phyloP scores from a whole-genome alignment of 345 rosid genomes.

The Nephelium lappaceum region DNA sequence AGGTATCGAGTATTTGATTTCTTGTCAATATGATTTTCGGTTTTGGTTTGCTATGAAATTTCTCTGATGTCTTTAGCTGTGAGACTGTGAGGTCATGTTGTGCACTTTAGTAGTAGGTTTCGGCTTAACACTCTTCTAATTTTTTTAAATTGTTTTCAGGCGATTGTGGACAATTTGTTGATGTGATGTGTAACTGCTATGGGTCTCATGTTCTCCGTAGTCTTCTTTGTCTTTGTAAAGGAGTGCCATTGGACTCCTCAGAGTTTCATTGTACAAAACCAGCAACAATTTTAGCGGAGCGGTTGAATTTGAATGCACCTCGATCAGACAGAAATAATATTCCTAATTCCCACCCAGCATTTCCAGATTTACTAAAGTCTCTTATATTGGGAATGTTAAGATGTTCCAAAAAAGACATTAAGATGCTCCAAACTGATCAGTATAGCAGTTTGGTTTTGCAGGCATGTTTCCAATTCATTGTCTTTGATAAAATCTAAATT shows the following conservation, averaged over 20 bases:
- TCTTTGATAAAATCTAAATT: not conserved
- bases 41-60: not conserved
- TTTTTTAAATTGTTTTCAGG: constrained; percentile 42
- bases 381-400: constrained; percentile 69
- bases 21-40: constrained; percentile 2
- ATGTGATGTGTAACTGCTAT: constrained; percentile 76
- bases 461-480: constrained; percentile 40
- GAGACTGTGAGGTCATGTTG: not conserved
- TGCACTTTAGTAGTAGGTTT: not conserved
- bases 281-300: constrained; percentile 58
- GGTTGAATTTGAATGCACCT: constrained; percentile 67
- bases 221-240: constrained; percentile 89
- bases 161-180: constrained; percentile 56
- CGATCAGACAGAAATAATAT: constrained; percentile 35
- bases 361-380: constrained; percentile 61
- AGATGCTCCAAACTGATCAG: constrained; percentile 66
- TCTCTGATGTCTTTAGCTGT: not conserved
- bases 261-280: constrained; percentile 71
- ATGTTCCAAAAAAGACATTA: constrained; percentile 49
- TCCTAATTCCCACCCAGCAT: constrained; percentile 48
- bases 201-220: constrained; percentile 96
- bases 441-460: constrained; percentile 89
- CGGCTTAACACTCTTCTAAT: constrained; percentile 1
- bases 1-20: constrained; percentile 50
- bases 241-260: constrained; percentile 70